Conservation (phyloP, 345 rosid species). For the Citrus inodora region DNA sequence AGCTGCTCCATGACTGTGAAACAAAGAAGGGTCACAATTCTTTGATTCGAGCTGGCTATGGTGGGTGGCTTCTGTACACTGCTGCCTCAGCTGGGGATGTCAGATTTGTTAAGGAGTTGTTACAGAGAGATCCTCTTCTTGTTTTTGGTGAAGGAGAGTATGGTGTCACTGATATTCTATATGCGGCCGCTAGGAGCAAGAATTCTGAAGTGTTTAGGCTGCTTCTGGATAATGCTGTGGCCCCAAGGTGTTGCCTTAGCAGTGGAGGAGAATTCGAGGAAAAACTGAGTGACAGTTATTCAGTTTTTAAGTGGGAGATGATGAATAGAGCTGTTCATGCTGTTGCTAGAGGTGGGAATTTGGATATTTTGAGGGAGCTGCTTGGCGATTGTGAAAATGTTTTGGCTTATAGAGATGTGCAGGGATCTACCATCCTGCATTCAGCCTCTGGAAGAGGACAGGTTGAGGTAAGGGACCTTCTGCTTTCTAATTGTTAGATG, state of each 20-base stretch:
- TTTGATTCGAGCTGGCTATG: slow-evolving; percentile 85
- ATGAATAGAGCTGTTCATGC: slow-evolving; percentile 83
- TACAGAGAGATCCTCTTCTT: slow-evolving; percentile 76
- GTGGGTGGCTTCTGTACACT: slow-evolving; percentile 95
- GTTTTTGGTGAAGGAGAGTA: slow-evolving; percentile 98
- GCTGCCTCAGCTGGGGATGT: slow-evolving; percentile 93
- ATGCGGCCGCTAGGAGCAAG: slow-evolving; percentile 80
- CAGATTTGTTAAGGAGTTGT: slow-evolving; percentile 55
- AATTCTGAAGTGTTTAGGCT: slow-evolving; percentile 60
- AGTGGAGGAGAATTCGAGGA: slow-evolving; percentile 31
- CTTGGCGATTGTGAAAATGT: slow-evolving; percentile 39
- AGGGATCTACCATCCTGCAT: slow-evolving; percentile 74
- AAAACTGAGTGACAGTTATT: slow-evolving; percentile 30
- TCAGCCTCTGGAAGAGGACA: slow-evolving; percentile 84
- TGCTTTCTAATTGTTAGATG: background rate
- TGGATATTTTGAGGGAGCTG: slow-evolving; percentile 55
- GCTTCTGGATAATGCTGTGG: slow-evolving; percentile 43
- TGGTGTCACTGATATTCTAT: slow-evolving; percentile 81
- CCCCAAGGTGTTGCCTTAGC: slow-evolving; percentile 31
- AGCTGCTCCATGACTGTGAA: slow-evolving; percentile 60
- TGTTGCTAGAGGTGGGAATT: slow-evolving; percentile 87
- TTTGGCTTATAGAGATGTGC: slow-evolving; percentile 48
- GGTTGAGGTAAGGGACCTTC: slow-evolving; percentile 48
- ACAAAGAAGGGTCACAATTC: slow-evolving; percentile 48
- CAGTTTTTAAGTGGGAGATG: slow-evolving; percentile 60